A percentile compares a stretch with the other conserved stretches of the same genome.
Evolutionary conservation across 768 basidiomycete species (phyloP).

Genomic region (Suillus ampliporus): DNA sequence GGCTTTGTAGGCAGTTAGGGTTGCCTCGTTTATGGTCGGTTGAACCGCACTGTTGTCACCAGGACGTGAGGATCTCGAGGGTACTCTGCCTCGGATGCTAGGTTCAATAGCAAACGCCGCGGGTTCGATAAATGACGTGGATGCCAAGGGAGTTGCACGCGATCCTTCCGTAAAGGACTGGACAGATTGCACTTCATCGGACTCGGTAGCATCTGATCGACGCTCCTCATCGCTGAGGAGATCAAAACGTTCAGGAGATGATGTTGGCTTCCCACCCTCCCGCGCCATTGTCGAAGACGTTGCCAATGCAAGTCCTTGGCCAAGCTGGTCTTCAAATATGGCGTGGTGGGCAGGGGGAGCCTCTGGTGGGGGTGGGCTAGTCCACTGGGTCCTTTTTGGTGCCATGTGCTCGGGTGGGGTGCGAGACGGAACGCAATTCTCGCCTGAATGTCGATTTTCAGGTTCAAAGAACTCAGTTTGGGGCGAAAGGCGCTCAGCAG

Average conservation of each 20-base stretch:
- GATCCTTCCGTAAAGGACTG: slow-evolving; percentile 65
- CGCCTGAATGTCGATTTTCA: slow-evolving; percentile 36
- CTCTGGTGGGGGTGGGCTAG: slow-evolving; percentile 81
- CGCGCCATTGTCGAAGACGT: slow-evolving; percentile 67
- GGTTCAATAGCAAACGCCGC: slow-evolving; percentile 15
- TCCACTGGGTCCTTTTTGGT: slow-evolving; percentile 81
- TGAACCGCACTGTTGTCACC: slow-evolving; percentile 13
- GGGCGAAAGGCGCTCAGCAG: slow-evolving; percentile 58
- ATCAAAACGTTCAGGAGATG: slow-evolving; percentile 65
- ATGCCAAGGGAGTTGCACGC: slow-evolving; percentile 27
- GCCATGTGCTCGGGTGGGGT: slow-evolving; percentile 80
- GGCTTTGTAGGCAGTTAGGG: slow-evolving; percentile 35
- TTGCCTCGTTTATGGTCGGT: slow-evolving; percentile 14
- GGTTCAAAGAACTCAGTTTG: slow-evolving; percentile 53
- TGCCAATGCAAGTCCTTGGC: slow-evolving; percentile 67
- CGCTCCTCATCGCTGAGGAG: slow-evolving; percentile 69
- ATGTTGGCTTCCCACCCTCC: slow-evolving; percentile 54
- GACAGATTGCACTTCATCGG: slow-evolving; percentile 74
- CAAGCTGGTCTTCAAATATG: slow-evolving; percentile 71
- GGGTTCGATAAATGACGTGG: slow-evolving; percentile 13
- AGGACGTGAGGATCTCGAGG: slow-evolving; percentile 19
- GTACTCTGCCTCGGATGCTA: slow-evolving; percentile 32
- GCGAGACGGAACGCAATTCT: slow-evolving; percentile 42
- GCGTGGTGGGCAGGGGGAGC: slow-evolving; percentile 70
- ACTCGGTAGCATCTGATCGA: slow-evolving; percentile 62